Conservation (phyloP, 169 alveolate genomes). For the Plasmodium chabaudi region DNA sequence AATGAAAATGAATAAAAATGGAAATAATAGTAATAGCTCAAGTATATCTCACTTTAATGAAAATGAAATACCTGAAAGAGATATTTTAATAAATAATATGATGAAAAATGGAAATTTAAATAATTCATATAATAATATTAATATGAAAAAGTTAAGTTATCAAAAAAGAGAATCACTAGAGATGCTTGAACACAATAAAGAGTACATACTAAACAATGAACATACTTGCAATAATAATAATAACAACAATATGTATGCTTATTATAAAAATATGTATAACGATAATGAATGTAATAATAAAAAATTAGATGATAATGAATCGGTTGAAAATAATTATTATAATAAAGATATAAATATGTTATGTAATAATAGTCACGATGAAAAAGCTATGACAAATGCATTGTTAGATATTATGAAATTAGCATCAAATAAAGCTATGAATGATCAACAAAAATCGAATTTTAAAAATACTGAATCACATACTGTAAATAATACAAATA, state of each 20-base stretch:
- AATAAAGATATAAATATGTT: background rate
- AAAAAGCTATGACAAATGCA: constrained; percentile 30
- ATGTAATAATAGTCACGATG: constrained; percentile 7
- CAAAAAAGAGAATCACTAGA: constrained; percentile 10
- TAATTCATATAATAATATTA: background rate
- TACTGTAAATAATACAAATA: background rate
- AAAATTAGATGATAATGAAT: background rate
- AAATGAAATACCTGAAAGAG: background rate
- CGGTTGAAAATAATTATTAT: constrained; percentile 5
- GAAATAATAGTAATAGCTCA: background rate
- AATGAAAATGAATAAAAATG: background rate
- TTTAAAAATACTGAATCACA: background rate
- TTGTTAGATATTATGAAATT: constrained; percentile 42
- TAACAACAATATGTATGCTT: constrained; percentile 1
- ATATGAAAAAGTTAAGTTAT: background rate
- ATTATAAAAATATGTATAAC: background rate
- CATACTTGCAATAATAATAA: background rate
- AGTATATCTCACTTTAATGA: background rate
- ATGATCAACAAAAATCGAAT: background rate
- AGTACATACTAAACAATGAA: background rate
- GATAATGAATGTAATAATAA: background rate
- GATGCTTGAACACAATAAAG: background rate
- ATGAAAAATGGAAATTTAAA: too few species aligned
- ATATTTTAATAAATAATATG: too few species aligned
- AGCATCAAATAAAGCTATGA: background rate